Evolutionary conservation across 768 basidiomycete genomes (phyloP).

Genomic region (Boletales sp.): DNA sequence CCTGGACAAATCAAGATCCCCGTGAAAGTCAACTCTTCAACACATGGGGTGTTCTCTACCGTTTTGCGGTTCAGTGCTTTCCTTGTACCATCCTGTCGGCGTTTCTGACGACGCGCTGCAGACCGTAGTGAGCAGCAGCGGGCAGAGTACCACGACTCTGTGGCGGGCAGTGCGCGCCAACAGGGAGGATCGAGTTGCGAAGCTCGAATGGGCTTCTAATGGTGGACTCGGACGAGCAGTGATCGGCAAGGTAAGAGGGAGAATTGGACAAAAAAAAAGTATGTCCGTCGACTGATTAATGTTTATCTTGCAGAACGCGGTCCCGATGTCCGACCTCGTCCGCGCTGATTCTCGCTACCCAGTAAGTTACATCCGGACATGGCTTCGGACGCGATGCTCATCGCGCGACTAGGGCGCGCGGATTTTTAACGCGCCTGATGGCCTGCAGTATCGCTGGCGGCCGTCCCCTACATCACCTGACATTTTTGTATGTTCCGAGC

Average conservation of each 20-base stretch:
- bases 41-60: conserved; percentile 75
- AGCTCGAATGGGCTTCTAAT: conserved; percentile 81
- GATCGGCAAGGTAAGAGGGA: conserved; percentile 68
- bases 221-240: conserved; percentile 82
- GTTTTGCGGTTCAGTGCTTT: conserved; percentile 59
- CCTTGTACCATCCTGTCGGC: conserved; percentile 12
- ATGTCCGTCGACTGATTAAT: conserved; percentile 24
- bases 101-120: conserved; percentile 33
- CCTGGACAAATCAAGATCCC: conserved; percentile 85
- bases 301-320: conserved; percentile 51
- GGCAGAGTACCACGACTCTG: conserved; percentile 71
- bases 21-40: conserved; percentile 82
- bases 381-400: conserved; percentile 13
- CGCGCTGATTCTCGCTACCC: conserved; percentile 60
- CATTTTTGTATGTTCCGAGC: conserved; percentile 47
- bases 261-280: conserved; percentile 2
- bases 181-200: conserved; percentile 85
- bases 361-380: conserved; percentile 39
- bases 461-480: conserved; percentile 58
- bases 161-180: conserved; percentile 79
- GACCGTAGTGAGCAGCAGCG: conserved; percentile 62
- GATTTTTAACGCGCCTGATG: conserved; percentile 80
- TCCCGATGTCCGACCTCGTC: conserved; percentile 82
- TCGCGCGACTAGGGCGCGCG: conserved; percentile 49
- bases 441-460: conserved; percentile 76